Evolutionary conservation across 164 flowering plant species (phyloP).

Genomic region (Berberis thunbergii): DNA sequence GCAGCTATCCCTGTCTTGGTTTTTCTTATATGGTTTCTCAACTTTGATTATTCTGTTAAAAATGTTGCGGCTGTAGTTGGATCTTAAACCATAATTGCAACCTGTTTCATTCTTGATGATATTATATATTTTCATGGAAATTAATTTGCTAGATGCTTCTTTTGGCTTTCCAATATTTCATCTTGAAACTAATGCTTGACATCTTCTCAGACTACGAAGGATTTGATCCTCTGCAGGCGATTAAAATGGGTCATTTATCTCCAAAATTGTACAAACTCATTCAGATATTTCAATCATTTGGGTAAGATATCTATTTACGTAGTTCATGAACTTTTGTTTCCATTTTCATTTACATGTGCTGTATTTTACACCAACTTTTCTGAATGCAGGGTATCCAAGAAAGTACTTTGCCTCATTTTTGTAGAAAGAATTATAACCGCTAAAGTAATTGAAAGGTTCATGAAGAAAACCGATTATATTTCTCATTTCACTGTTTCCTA

Average conservation of each 20-base stretch:
- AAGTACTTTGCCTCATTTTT: conserved; percentile 62
- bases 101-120: too few relatives aligned
- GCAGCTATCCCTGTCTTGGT: too few relatives aligned
- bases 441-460: conserved; percentile 59
- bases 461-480: conserved; percentile 34
- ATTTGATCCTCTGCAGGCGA: conserved; percentile 20
- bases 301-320: conserved; percentile 30
- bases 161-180: too few relatives aligned
- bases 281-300: conserved; percentile 46
- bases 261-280: conserved; percentile 64
- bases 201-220: conserved; percentile 28
- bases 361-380: conserved; percentile 8
- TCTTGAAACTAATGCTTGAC: background rate
- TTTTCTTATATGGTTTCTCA: too few relatives aligned
- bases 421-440: conserved; percentile 83
- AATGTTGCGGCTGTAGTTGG: too few relatives aligned
- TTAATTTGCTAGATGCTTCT: too few relatives aligned
- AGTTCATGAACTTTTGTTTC: background rate
- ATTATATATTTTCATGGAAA: too few relatives aligned
- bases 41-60: too few relatives aligned
- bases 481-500: conserved; percentile 57
- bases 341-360: background rate
- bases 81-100: too few relatives aligned
- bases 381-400: conserved; percentile 35
- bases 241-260: conserved; percentile 50